A percentile compares a stretch with the other conserved stretches of the same genome.
Evolutionary conservation across 2,329 filamentous ascomycete species (phyloP).

Genomic region (Cordyceps cateniannulata): DNA sequence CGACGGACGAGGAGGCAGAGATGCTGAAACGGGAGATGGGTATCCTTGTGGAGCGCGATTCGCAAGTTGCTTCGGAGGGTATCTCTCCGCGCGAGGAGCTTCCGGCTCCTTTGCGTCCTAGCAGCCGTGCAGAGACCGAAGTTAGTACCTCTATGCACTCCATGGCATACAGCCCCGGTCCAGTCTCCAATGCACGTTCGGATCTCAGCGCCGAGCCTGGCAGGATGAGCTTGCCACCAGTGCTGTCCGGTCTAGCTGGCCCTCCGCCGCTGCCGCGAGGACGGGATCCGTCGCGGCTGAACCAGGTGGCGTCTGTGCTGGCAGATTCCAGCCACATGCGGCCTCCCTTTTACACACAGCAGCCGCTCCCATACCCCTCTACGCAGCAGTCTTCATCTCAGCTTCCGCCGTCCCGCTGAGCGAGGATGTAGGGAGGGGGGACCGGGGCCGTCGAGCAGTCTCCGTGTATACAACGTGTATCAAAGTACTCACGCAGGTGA

Average conservation of each 20-base stretch:
- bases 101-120: constrained; percentile 7
- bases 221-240: constrained; percentile 6
- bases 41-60: constrained; percentile 4
- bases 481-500: not conserved
- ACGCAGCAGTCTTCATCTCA: not conserved
- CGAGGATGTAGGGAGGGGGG: not conserved
- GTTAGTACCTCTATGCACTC: constrained; percentile 1
- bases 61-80: not conserved
- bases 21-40: constrained; percentile 24
- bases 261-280: constrained; percentile 11
- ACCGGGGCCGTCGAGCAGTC: not conserved
- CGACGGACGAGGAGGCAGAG: constrained; percentile 62
- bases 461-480: not conserved
- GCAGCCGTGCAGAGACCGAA: constrained; percentile 14
- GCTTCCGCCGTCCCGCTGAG: constrained; percentile 11
- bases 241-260: not conserved
- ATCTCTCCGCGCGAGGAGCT: constrained; percentile 1
- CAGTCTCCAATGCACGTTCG: constrained; percentile 8
- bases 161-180: constrained; percentile 13
- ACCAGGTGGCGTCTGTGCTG: constrained; percentile 28
- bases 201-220: constrained; percentile 11
- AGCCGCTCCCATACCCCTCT: not conserved
- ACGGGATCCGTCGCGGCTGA: constrained; percentile 23
- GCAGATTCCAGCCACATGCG: constrained; percentile 10
- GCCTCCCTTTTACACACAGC: not conserved